Evolutionary conservation across 2,329 filamentous ascomycete species (phyloP).

Genomic region (Aspergillus clavatus): DNA sequence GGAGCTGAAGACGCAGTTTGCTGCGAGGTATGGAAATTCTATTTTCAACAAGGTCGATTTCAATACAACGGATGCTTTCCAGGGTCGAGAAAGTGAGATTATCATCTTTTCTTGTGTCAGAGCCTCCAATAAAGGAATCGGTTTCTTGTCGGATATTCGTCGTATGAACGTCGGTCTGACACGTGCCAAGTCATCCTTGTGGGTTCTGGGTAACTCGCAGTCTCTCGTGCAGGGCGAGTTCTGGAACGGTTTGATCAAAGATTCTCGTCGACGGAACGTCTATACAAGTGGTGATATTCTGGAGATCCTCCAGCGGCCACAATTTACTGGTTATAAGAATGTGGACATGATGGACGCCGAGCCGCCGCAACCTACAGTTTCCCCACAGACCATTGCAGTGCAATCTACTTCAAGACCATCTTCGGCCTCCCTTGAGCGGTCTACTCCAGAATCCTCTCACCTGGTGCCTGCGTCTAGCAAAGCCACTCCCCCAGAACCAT

Average conservation of each 20-base stretch:
- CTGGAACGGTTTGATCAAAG: slow-evolving; percentile 80
- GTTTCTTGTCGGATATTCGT: slow-evolving; percentile 95
- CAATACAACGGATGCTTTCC: slow-evolving; percentile 97
- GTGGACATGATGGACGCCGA: slow-evolving; percentile 41
- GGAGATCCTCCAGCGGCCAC: slow-evolving; percentile 51
- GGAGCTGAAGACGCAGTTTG: slow-evolving; percentile 72
- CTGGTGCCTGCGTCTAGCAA: slow-evolving; percentile 24
- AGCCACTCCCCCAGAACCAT: slow-evolving; percentile 20
- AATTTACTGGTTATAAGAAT: slow-evolving; percentile 43
- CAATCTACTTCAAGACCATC: slow-evolving; percentile 29
- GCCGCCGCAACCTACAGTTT: slow-evolving; percentile 6
- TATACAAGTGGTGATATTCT: slow-evolving; percentile 68
- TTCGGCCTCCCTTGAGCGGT: slow-evolving; percentile 23
- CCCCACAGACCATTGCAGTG: slow-evolving; percentile 15
- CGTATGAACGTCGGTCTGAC: slow-evolving; percentile 99
- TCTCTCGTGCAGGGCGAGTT: slow-evolving; percentile 83
- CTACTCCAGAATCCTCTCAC: slow-evolving; percentile 14
- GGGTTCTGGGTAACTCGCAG: slow-evolving; percentile 89
- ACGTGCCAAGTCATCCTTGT: slow-evolving; percentile 91
- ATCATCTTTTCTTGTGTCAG: slow-evolving; percentile 99
- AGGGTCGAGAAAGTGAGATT: slow-evolving; percentile 92
- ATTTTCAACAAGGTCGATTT: slow-evolving; percentile 85
- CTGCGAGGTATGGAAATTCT: slow-evolving; percentile 63
- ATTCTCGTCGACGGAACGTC: slow-evolving; percentile 67
- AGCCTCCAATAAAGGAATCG: slow-evolving; percentile 86